Evolutionary conservation across 768 basidiomycete genomes (phyloP).

Genomic region (Mycena epipterygia): DNA sequence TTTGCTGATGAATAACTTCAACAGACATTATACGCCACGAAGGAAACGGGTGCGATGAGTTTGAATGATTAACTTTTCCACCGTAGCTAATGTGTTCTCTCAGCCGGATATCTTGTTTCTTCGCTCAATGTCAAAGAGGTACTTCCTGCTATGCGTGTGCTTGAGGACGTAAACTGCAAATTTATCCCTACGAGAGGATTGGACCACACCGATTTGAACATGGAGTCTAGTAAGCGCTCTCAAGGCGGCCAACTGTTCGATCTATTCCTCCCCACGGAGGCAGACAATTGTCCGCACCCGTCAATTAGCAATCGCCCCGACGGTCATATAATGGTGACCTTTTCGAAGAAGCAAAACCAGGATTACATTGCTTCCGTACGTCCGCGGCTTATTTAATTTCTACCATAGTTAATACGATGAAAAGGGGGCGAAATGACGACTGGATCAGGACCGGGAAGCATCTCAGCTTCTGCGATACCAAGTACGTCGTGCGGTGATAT

Average conservation of each 20-base stretch:
- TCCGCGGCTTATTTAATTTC: background rate
- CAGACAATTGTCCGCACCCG: slow-evolving; percentile 29
- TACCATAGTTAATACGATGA: background rate
- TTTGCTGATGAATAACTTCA: background rate
- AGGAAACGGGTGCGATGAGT: slow-evolving; percentile 21
- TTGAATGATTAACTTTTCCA: background rate
- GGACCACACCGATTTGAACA: slow-evolving; percentile 21
- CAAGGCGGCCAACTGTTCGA: slow-evolving; percentile 13
- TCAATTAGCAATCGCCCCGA: slow-evolving; percentile 37
- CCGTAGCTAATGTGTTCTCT: background rate
- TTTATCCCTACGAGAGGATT: slow-evolving; percentile 20
- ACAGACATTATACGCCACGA: slow-evolving; percentile 29
- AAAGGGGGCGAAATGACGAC: slow-evolving; percentile 42
- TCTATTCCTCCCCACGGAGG: slow-evolving; percentile 33
- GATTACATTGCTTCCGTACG: slow-evolving; percentile 42
- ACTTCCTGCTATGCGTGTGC: slow-evolving; percentile 23
- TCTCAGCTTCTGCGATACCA: slow-evolving; percentile 43
- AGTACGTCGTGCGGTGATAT: slow-evolving; percentile 24
- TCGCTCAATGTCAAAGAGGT: background rate
- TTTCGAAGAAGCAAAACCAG: slow-evolving; percentile 42
- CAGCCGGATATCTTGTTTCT: background rate
- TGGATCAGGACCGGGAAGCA: slow-evolving; percentile 43
- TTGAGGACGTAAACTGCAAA: slow-evolving; percentile 18
- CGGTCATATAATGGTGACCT: slow-evolving; percentile 43
- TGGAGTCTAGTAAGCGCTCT: background rate